Evolutionary conservation across 495 filamentous ascomycete genomes (phyloP), one percentile per base, ranked within the genome.

Genomic region (Aspergillus olivimuriae): DNA sequence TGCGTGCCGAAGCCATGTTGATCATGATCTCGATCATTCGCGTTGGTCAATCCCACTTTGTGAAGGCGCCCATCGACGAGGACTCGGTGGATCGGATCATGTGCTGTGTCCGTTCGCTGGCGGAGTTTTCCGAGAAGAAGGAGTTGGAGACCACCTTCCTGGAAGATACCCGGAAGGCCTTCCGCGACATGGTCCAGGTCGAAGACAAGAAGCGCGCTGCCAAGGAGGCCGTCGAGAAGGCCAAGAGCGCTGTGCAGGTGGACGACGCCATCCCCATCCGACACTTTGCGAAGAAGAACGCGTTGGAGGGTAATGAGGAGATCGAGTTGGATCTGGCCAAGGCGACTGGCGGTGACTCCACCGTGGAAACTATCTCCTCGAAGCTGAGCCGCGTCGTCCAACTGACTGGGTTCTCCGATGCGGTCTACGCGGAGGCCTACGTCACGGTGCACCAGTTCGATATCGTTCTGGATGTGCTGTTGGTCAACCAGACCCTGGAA

Each of bases 371-470:
- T 53, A 76, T 94, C 0, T 80, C 88, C 11, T 94, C 88, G 38
- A 99, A 99, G 64, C 76, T 99, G 41, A 95, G 84, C 73, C 78
- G 92, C 11, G 92, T 99, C 21, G 94, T 97, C 11, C 94, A 97
- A 60, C 78, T 99, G 32, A 99, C 94, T 18, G 94, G 94, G 41
- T 99, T 99, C 77, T 97, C 94, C 2, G 94, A 99, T 56, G 81
- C 94, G 4, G 94, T 99, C 9, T 99, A 99, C 55, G 94, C 87
- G 19, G 94, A 99, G 66, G 94, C 94, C 16, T 97, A 97, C 52
- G 90, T 99, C 57, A 94, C 94, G 53, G 94, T 97, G 4, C 91
- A 97, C 66, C 94, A 97, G 59, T 99, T 99, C 62, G 94, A 99
- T 55, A 99, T 99, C 54, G 86, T 99, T 15, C 76, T 99, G 4